A percentile compares a stretch with the other conserved stretches of the same genome.
These are phyloP conservation scores for Malus asiatica DNA, from an alignment of 306 rosid species.

Conservation along the genomic window DNA sequence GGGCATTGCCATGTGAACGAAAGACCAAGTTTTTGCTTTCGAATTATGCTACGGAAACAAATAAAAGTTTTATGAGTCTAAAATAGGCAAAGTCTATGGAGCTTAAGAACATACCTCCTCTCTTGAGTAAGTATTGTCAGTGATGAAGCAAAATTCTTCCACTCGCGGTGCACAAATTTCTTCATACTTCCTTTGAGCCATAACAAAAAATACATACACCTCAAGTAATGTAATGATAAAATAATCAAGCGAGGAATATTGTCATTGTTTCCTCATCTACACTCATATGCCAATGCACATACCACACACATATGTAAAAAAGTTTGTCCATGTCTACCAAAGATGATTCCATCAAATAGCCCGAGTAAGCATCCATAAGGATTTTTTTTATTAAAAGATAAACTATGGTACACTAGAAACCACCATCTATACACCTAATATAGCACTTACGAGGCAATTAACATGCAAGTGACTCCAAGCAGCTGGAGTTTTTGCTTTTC, in stretches of 20 bases:
- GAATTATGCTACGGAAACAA: not conserved
- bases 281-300: not conserved
- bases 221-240: not conserved
- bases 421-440: conserved; percentile 6
- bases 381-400: not conserved
- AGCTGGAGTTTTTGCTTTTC: conserved; percentile 75
- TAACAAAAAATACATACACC: conserved; percentile 20
- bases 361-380: not conserved
- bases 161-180: conserved; percentile 76
- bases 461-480: conserved; percentile 82
- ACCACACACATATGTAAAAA: not conserved
- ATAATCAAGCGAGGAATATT: not conserved
- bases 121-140: conserved; percentile 73
- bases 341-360: not conserved
- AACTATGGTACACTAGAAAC: not conserved
- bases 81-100: not conserved
- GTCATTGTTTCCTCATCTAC: not conserved
- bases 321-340: not conserved
- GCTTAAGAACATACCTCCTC: conserved; percentile 41
- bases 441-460: conserved; percentile 82
- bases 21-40: not conserved
- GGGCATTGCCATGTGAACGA: not conserved
- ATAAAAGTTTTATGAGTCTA: not conserved
- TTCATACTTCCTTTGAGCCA: conserved; percentile 66
- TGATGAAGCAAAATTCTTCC: conserved; percentile 79